Conservation (phyloP, 2,329 filamentous ascomycete species). For the Neocatenulostroma microsporum region DNA sequence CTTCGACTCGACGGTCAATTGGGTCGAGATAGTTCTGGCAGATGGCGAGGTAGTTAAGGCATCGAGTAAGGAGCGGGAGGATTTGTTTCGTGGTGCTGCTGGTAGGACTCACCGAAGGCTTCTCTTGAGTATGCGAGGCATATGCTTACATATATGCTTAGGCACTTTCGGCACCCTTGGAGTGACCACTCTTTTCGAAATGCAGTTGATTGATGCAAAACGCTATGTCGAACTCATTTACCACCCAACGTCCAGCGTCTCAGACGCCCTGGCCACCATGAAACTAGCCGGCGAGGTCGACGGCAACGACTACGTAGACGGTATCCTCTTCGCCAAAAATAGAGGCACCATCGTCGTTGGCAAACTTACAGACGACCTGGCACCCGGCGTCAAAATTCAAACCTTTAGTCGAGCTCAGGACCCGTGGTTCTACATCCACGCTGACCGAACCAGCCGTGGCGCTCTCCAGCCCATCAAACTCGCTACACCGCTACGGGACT, state of each 20-base stretch:
- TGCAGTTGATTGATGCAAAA: constrained; percentile 41
- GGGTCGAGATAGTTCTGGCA: constrained; percentile 57
- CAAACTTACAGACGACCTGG: constrained; percentile 33
- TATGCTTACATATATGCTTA: too few relatives aligned
- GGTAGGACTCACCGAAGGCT: too few relatives aligned
- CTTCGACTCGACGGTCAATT: constrained; percentile 56
- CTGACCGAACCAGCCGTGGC: constrained; percentile 36
- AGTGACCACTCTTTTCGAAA: constrained; percentile 52
- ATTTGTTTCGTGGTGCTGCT: constrained; percentile 25
- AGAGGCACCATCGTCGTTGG: constrained; percentile 39
- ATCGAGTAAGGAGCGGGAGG: constrained; percentile 47
- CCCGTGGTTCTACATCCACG: constrained; percentile 69
- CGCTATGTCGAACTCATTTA: constrained; percentile 46
- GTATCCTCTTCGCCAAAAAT: constrained; percentile 41
- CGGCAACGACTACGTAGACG: constrained; percentile 57
- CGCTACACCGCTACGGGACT: constrained; percentile 43
- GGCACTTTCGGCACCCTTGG: constrained; percentile 60
- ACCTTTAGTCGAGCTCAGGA: constrained; percentile 53
- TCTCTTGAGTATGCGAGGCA: neutral
- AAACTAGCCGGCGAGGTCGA: constrained; percentile 30
- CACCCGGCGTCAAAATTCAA: constrained; percentile 26
- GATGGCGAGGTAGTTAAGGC: constrained; percentile 50
- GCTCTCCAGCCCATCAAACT: constrained; percentile 24
- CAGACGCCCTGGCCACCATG: constrained; percentile 36
- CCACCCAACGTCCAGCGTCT: constrained; percentile 34